Evolutionary conservation across 306 rosid genomes (phyloP), one percentile per base, ranked within the genome.

Genomic region (Notholithocarpus densiflorus): DNA sequence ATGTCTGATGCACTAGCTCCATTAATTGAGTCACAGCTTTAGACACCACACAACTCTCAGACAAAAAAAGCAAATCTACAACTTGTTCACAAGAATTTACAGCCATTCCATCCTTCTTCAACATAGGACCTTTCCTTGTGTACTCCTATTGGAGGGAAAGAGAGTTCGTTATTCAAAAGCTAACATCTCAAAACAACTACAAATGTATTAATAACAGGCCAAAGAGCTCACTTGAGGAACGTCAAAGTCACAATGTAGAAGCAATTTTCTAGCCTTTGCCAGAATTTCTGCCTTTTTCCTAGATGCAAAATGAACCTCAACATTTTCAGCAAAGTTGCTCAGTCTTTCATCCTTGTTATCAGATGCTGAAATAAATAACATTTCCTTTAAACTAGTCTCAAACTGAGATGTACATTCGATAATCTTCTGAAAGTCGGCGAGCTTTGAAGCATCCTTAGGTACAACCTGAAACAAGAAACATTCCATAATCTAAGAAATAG

Each of bases 271-370:
- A 84, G 98, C 92, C 82, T 89, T 91, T 29, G 90, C 92, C 86
- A 95, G 86, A 68, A 92, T 95, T 80, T 95, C 98, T 23, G 84
- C 86, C 85, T 90, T 95, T 86, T 91, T 95, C 87, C 88, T 89
- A 77, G 86, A 85, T 68, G 98, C 98, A 80, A 95, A 95, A 86
- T 95, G 98, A 92, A 95, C 98, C 90, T 95, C 98, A 6, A 95
- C 98, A 74, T 95, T 92, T 80, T 91, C 97, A 80, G 97, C 89
- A 62, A 82, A 95, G 75, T 80, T 88, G 76, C 94, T 91, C 84
- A 95, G 81, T 80, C 87, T 89, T 72, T 86, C 87, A 77, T 88
- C 97, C 54, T 77, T 87, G 62, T 84, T 89, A 82, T 87, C 94
- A 48, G 90, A 88, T 62, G 89, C 76, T 76, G 98, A 92, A 81